phyloP scores from a whole-genome alignment of 176 grass and related monocot species.

The Bothriochloa decipiens region DNA sequence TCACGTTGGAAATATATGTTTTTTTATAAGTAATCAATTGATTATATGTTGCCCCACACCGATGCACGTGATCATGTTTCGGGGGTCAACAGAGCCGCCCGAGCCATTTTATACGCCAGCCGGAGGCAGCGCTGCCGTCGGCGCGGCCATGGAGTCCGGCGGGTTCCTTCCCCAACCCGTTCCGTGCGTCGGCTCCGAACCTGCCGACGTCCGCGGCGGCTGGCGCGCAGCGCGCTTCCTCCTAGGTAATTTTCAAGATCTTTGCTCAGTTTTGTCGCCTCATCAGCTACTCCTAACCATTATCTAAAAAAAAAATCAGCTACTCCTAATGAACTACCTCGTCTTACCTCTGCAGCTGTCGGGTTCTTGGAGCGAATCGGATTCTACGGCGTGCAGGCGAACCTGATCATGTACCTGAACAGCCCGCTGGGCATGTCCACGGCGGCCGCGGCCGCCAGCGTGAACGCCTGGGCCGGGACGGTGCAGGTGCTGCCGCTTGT shows the following conservation, averaged over 20 bases:
- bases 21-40: no score
- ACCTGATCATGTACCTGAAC: constrained; percentile 83
- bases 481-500: constrained; percentile 56
- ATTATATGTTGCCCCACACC: no score
- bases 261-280: background rate
- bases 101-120: no score
- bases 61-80: no score
- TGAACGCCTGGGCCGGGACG: constrained; percentile 59
- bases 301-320: no score
- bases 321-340: background rate
- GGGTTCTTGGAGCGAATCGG: constrained; percentile 64
- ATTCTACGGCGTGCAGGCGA: constrained; percentile 58
- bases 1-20: no score
- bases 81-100: no score
- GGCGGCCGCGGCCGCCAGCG: constrained; percentile 41
- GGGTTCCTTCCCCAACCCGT: background rate
- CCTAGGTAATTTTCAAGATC: constrained; percentile 41
- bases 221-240: constrained; percentile 73
- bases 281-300: no score
- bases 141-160: constrained; percentile 35
- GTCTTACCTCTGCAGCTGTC: constrained; percentile 19
- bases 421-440: constrained; percentile 62
- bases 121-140: background rate
- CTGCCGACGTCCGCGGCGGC: constrained; percentile 31
- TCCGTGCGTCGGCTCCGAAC: background rate